A percentile compares a stretch with the other conserved stretches of the same genome.
Evolutionary conservation across 805 yeast genomes (phyloP).

Genomic region (Cyberlindnera maritima): DNA sequence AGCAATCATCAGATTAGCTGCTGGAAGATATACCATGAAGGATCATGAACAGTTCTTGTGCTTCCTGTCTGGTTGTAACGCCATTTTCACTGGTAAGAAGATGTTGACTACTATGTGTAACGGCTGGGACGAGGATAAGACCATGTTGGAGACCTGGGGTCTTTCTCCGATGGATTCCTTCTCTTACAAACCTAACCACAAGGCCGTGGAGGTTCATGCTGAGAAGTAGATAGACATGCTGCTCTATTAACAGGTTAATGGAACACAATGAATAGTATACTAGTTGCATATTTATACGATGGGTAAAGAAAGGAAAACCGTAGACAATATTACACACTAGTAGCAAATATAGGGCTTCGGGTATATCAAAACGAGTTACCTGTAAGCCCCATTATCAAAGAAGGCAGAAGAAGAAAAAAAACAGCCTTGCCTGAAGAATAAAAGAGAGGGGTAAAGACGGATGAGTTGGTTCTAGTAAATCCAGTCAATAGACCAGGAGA

Average conservation of each 20-base stretch:
- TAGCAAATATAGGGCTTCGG: neutral
- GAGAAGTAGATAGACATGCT: neutral
- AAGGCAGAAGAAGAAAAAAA: too few relatives aligned
- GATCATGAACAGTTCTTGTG: slow-evolving; percentile 73
- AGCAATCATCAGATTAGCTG: slow-evolving; percentile 70
- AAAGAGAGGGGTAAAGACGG: neutral
- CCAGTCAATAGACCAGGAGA: neutral
- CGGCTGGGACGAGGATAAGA: slow-evolving; percentile 80
- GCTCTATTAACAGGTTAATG: neutral
- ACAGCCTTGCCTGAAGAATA: neutral
- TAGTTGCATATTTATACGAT: too few relatives aligned
- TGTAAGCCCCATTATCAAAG: too few relatives aligned
- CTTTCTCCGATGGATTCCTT: slow-evolving; percentile 53
- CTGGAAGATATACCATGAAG: slow-evolving; percentile 79
- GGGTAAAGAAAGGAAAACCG: neutral
- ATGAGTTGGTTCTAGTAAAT: too few relatives aligned
- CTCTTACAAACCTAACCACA: slow-evolving; percentile 9
- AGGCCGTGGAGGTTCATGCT: slow-evolving; percentile 2
- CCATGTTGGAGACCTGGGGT: slow-evolving; percentile 70
- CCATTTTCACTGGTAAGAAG: slow-evolving; percentile 76
- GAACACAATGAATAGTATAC: neutral
- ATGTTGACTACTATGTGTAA: slow-evolving; percentile 82
- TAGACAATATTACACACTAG: neutral
- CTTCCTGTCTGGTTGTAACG: slow-evolving; percentile 76
- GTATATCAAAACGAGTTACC: neutral